These are phyloP conservation scores for Aspergillus sojae DNA, from an alignment of 2,329 filamentous ascomycete genomes.

Conservation along the genomic window DNA sequence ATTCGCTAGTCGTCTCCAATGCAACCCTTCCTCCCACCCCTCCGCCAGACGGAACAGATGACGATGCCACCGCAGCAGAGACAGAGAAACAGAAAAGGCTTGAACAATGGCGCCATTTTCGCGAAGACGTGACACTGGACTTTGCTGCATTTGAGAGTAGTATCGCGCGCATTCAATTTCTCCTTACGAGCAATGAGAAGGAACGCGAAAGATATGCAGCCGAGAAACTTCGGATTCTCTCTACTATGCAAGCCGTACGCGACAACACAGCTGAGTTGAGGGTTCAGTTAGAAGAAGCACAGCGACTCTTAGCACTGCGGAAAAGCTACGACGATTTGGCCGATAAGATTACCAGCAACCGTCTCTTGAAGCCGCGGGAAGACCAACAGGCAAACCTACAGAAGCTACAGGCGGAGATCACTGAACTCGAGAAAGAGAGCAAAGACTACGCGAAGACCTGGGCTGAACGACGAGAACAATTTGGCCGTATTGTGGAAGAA, in stretches of 20 bases:
- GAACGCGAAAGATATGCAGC: slow-evolving; percentile 82
- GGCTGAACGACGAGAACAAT: slow-evolving; percentile 82
- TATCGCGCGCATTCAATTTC: slow-evolving; percentile 84
- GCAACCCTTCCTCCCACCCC: slow-evolving; percentile 65
- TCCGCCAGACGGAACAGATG: slow-evolving; percentile 61
- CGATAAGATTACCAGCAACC: slow-evolving; percentile 81
- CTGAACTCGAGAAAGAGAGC: slow-evolving; percentile 82
- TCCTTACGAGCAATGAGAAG: slow-evolving; percentile 76
- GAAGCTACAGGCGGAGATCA: slow-evolving; percentile 86
- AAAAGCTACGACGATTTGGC: slow-evolving; percentile 87
- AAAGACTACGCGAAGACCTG: slow-evolving; percentile 79
- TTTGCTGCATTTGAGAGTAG: slow-evolving; percentile 86
- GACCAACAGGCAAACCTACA: slow-evolving; percentile 77
- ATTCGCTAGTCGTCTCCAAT: slow-evolving; percentile 62
- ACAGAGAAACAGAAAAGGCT: slow-evolving; percentile 53
- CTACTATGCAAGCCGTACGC: slow-evolving; percentile 75
- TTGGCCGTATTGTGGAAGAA: slow-evolving; percentile 85
- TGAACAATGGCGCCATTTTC: slow-evolving; percentile 67
- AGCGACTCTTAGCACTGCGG: slow-evolving; percentile 72
- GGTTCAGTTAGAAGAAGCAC: slow-evolving; percentile 74
- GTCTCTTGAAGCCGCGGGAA: slow-evolving; percentile 76
- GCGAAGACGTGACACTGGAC: slow-evolving; percentile 82
- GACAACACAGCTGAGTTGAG: slow-evolving; percentile 73
- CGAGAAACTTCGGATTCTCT: slow-evolving; percentile 77
- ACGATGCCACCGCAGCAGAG: slow-evolving; percentile 49